These are phyloP conservation scores for Pythium vanterpoolii DNA, from an alignment of 352 stramenopile genomes.

Conservation along the genomic window DNA sequence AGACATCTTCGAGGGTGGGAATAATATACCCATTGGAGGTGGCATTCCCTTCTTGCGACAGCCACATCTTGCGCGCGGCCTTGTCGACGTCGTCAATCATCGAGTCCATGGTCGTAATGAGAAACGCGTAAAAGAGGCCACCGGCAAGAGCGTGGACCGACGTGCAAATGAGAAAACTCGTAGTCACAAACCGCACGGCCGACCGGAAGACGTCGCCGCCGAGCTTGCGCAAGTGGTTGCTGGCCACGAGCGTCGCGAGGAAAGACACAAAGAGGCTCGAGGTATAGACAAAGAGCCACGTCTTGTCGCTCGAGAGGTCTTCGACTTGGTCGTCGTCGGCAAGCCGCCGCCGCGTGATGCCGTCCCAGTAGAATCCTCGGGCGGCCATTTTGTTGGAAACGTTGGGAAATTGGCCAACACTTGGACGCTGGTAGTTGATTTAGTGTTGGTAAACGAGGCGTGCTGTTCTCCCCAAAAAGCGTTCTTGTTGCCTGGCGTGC, in stretches of 20 bases:
- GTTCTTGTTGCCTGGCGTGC: no score
- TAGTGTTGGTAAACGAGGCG: no score
- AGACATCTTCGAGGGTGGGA: constrained; percentile 13
- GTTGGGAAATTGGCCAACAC: no score
- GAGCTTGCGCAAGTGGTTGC: constrained; percentile 61
- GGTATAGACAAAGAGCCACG: constrained; percentile 67
- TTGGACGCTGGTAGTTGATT: no score
- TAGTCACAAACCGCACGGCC: constrained; percentile 70
- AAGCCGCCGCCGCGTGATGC: constrained; percentile 1
- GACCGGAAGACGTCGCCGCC: constrained; percentile 63
- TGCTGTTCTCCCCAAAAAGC: no score
- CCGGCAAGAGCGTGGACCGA: constrained; percentile 46
- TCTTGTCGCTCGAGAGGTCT: constrained; percentile 27
- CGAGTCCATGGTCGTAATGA: constrained; percentile 38
- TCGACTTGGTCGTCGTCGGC: neutral
- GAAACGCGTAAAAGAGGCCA: constrained; percentile 52
- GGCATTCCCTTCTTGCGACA: constrained; percentile 11
- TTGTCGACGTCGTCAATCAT: constrained; percentile 26
- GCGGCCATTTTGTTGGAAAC: no score
- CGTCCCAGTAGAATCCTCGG: constrained; percentile 1
- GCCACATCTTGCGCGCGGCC: constrained; percentile 6
- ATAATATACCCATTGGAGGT: neutral
- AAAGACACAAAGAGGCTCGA: constrained; percentile 53
- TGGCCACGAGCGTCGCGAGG: constrained; percentile 45
- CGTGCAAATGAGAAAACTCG: constrained; percentile 53